Conservation (phyloP, 345 rosid species). For the Melaleuca alternifolia region DNA sequence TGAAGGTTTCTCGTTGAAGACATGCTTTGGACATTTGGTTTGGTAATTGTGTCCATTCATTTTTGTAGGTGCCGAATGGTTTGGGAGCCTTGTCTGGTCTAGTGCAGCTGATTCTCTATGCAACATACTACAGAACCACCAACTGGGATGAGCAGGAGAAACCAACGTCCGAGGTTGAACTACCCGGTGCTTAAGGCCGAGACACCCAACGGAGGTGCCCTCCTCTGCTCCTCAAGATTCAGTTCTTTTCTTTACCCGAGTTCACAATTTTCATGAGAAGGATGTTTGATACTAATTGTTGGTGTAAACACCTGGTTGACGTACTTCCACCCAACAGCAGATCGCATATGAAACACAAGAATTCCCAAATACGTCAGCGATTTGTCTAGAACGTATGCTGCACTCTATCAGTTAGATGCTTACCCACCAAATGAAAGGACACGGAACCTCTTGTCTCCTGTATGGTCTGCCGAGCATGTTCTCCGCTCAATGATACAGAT, state of each 20-base stretch:
- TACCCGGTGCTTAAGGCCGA: background rate
- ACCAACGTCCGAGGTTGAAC: constrained; percentile 11
- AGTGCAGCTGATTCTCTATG: constrained; percentile 36
- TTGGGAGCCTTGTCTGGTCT: constrained; percentile 45
- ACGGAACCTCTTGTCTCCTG: background rate
- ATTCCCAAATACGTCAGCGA: background rate
- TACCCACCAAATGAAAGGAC: background rate
- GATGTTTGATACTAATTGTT: too few species aligned
- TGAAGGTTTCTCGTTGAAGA: background rate
- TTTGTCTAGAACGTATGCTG: background rate
- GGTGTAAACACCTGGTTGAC: too few species aligned
- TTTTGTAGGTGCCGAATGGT: constrained; percentile 30
- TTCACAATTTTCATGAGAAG: too few species aligned
- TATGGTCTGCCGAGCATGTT: background rate
- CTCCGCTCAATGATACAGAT: background rate
- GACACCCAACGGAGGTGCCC: background rate
- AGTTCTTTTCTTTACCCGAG: background rate
- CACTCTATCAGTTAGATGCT: background rate
- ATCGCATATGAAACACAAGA: background rate
- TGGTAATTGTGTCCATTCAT: background rate
- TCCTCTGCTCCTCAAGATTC: background rate
- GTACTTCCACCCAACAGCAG: too few species aligned
- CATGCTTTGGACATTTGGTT: background rate
- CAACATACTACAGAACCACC: constrained; percentile 28
- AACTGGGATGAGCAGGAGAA: constrained; percentile 24